Evolutionary conservation across 306 rosid genomes (phyloP).

Genomic region (Sicyos baderoa): DNA sequence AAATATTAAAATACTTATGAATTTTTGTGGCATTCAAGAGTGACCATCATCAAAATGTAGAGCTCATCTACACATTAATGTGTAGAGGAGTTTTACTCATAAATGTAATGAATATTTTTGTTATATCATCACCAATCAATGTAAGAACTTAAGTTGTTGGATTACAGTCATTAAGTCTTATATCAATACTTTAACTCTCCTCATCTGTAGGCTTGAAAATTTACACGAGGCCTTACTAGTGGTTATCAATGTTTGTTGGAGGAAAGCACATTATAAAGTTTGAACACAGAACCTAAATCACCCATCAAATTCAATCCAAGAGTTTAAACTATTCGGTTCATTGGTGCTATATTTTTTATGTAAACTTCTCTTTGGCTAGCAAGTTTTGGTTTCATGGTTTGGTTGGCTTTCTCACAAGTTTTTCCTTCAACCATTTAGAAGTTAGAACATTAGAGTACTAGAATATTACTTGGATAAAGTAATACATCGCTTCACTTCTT

Average conservation of each 20-base stretch:
- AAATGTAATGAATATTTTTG: background rate
- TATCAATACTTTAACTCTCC: background rate
- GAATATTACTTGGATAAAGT: background rate
- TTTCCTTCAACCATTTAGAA: constrained; percentile 13
- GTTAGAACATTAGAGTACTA: background rate
- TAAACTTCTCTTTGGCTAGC: constrained; percentile 4
- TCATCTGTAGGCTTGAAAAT: background rate
- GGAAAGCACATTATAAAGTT: background rate
- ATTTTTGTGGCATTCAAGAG: no score
- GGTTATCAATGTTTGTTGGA: background rate
- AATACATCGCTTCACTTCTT: background rate
- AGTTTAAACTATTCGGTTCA: background rate
- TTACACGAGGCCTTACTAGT: background rate
- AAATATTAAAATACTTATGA: no score
- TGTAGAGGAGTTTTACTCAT: no score
- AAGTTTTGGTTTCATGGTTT: background rate
- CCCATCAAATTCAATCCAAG: background rate
- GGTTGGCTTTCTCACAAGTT: background rate
- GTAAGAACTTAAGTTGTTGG: background rate
- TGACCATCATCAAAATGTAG: no score
- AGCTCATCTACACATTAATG: no score
- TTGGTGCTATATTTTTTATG: background rate
- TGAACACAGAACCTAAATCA: no score
- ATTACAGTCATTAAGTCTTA: background rate
- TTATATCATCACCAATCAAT: background rate